phyloP scores from a whole-genome alignment of 495 filamentous ascomycete species.

The Symbiotaphrina buchneri region DNA sequence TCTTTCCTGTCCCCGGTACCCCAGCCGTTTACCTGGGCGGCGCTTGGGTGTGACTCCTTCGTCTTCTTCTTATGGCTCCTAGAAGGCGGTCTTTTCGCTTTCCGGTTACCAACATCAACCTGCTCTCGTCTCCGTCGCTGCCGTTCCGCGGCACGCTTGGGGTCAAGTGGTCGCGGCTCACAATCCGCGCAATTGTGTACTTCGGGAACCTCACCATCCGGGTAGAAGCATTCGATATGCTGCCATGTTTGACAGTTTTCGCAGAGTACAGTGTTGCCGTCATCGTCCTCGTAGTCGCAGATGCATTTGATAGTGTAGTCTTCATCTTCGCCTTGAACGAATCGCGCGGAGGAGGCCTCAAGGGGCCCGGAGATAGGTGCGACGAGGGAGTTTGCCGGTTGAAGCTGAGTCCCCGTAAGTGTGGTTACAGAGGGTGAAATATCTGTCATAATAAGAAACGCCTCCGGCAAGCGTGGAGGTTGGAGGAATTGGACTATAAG shows the following conservation, averaged over 20 bases:
- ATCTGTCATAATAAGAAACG: conserved; percentile 82
- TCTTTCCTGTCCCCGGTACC: conserved; percentile 8
- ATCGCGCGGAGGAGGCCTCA: conserved; percentile 26
- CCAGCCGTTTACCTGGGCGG: conserved; percentile 16
- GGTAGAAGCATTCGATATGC: conserved; percentile 87
- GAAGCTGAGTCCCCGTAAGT: conserved; percentile 38
- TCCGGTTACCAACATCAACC: conserved; percentile 31
- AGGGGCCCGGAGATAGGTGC: conserved; percentile 25
- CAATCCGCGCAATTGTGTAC: conserved; percentile 80
- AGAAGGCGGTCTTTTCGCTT: conserved; percentile 20
- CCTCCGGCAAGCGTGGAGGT: conserved; percentile 2
- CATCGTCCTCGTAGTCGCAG: conserved; percentile 77
- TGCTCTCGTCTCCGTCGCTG: conserved; percentile 29
- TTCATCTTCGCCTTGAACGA: conserved; percentile 51
- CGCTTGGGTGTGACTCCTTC: conserved; percentile 34
- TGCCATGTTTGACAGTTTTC: conserved; percentile 95
- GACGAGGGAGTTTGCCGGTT: conserved; percentile 32
- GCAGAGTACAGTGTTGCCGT: conserved; percentile 93
- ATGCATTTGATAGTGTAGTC: conserved; percentile 97
- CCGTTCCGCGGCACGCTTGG: conserved; percentile 41
- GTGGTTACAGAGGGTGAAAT: conserved; percentile 34
- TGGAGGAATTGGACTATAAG: conserved; percentile 1
- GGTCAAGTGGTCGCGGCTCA: conserved; percentile 48
- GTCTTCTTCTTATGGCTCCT: conserved; percentile 30
- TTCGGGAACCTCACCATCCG: conserved; percentile 42